Evolutionary conservation across 768 basidiomycete genomes (phyloP), one percentile per base, ranked within the genome.

Genomic region (Filobasidium floriforme): DNA sequence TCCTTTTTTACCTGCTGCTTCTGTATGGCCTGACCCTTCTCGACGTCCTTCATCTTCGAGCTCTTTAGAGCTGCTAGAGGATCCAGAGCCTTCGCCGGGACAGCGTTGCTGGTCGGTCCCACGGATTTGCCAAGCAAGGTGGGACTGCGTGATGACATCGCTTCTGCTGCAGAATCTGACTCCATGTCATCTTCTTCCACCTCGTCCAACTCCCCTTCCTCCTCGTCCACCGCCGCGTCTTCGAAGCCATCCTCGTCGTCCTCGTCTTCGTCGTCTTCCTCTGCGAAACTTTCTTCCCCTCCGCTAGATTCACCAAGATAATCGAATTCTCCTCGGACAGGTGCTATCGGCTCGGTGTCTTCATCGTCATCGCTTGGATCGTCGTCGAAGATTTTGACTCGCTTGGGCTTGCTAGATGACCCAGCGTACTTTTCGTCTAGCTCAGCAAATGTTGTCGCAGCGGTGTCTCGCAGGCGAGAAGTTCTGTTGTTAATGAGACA

Each of bases 11-110:
- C 94, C 63, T 92, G 84, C 80, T 98, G 94, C 68, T 84, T 85
- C 57, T 85, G 82, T 62, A 97, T 86, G 7, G 89, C 91, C 69
- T 84, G 84, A 1, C 93, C 94, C 78, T 97, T 98, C 78, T 72
- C 73, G 37, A 78, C 67, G 57, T 78, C 77, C 60, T 78, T 78
- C 37, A 67, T 37, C 11, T 75, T 70, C 22, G 73, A 71, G 26
- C 72, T 71, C 15, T 72, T 59, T 2, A 78, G 63, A 1, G 74
- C 68, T 5, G 76, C 73, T 12, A 78, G 44, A 7, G 77, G 77
- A 66, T 78, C 75, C 26, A 78, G 69, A 57, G 22, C 54, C 24
- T 26, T 41, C 0, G 60, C 15, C 22, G 63, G 26, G 1, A 1
- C 43, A 32, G 41, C 51, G 22, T 52, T 22, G 41, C 10, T n/a